Base-by-base conservation (phyloP, 352 stramenopile genomes). In the Phytophthora idaei region DNA sequence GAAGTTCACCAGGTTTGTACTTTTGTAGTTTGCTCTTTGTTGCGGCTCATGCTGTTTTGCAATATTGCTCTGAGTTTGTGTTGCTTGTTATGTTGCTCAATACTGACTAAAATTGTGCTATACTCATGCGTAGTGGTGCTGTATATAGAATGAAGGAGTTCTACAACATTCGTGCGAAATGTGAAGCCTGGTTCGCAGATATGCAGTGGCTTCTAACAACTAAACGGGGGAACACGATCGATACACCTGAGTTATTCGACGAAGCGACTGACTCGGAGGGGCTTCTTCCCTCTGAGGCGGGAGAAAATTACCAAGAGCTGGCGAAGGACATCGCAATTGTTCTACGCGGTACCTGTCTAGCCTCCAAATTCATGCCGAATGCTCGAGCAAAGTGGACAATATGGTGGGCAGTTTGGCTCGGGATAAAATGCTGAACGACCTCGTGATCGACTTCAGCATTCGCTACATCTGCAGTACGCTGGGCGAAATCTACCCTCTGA, bases 401-500 rank as follows among this genome's bases (percentile, higher is more conserved):
- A 3, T 39, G 7, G 5, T 12, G 34, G 34, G 34, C 2, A 12
- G 8, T 39, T 12, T 39, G 34, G 34, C 34, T 2, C 34, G 34
- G 9, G 34, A 39, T 21, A 7, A 8, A 49, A 56, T 54, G 56
- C 44, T 63, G 14, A 55, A n/a, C 27, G 56, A 50, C 17, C 10
- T n/a, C 2, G 10, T 62, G 10, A 54, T 54, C 11, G 55, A 54
- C 17, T 62, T 54, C 21, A 29, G 21, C 10, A 41, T 63, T 49
- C 45, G 45, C 2, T 55, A 34, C 14, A 63, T 56, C 21, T 63
- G 56, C 14, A 32, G 11, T 15, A 25, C 8, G 15, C 12, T 55
- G 0, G 45, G 45, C 14, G 14, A 62, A 17, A 9, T 29, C 17
- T 62, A 62, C 28, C 27, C 53, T 2, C 28, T 60, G 53, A 42